Evolutionary conservation across 2,329 filamentous ascomycete species (phyloP).

Genomic region (Neonectria coccinea): DNA sequence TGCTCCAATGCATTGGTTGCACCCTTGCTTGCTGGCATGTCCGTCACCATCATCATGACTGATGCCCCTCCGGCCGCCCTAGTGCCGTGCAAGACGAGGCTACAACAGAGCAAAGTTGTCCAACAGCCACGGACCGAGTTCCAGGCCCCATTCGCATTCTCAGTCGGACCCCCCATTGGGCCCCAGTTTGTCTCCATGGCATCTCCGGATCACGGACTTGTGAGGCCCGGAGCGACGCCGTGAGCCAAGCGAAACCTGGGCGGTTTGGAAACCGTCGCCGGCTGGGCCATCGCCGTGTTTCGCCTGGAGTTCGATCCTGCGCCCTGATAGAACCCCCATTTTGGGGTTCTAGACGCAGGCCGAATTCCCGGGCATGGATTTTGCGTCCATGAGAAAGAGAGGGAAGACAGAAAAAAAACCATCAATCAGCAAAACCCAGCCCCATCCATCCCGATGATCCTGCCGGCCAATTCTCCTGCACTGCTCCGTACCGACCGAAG

Average conservation of each 20-base stretch:
- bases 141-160: slow-evolving; percentile 34
- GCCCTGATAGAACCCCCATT: slow-evolving; percentile 4
- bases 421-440: slow-evolving; percentile 15
- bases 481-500: slow-evolving; percentile 9
- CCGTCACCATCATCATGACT: slow-evolving; percentile 41
- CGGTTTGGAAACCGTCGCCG: slow-evolving; percentile 12
- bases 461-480: slow-evolving; percentile 10
- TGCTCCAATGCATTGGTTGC: not conserved
- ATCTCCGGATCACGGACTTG: slow-evolving; percentile 29
- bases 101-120: slow-evolving; percentile 38
- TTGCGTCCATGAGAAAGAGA: slow-evolving; percentile 6
- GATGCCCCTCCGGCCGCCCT: slow-evolving; percentile 37
- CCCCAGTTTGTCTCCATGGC: slow-evolving; percentile 9
- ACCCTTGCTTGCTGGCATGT: slow-evolving; percentile 2
- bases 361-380: slow-evolving; percentile 12
- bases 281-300: slow-evolving; percentile 6
- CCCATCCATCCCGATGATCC: slow-evolving; percentile 15
- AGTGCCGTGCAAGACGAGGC: slow-evolving; percentile 28
- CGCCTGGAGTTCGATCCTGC: not conserved
- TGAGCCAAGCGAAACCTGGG: slow-evolving; percentile 22
- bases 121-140: slow-evolving; percentile 43
- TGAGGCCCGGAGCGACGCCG: slow-evolving; percentile 21
- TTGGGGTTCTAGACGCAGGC: slow-evolving; percentile 1
- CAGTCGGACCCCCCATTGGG: slow-evolving; percentile 16
- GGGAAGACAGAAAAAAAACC: not conserved